A percentile compares a stretch with the other conserved stretches of the same genome.
phyloP scores from a whole-genome alignment of 192 early-diverging fungal genomes.

The Podila minutissima region DNA sequence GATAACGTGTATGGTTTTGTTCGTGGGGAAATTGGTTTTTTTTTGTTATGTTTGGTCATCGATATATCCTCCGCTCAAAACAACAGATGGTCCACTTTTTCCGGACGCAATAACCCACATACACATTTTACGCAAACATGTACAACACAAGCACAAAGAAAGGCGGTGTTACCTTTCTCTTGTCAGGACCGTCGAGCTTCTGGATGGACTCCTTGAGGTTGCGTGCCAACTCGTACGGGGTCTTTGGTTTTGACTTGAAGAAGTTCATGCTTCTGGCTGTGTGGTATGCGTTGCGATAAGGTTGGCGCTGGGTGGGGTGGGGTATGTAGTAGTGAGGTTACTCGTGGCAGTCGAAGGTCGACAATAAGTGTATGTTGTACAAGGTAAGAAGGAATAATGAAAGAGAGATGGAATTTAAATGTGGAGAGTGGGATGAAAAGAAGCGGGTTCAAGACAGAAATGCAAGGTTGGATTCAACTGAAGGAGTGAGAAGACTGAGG shows the following conservation, averaged over 20 bases:
- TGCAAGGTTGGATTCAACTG: not conserved
- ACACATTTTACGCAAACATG: too few species aligned
- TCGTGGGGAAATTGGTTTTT: too few species aligned
- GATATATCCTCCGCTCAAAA: too few species aligned
- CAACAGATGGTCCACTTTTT: too few species aligned
- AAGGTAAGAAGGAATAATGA: not conserved
- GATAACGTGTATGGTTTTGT: too few species aligned
- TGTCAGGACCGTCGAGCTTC: slow-evolving; percentile 77
- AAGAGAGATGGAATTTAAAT: not conserved
- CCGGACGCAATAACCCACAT: too few species aligned
- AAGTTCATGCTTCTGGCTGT: slow-evolving; percentile 41
- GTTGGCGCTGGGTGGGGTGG: not conserved
- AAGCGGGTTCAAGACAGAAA: not conserved
- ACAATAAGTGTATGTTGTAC: not conserved
- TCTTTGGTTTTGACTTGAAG: slow-evolving; percentile 85
- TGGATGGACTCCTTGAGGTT: slow-evolving; percentile 86
- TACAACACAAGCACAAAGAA: not conserved
- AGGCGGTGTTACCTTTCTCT: slow-evolving; percentile 66
- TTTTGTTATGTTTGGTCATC: too few species aligned
- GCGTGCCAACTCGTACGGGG: slow-evolving; percentile 90
- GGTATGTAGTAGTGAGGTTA: not conserved
- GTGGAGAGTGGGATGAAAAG: not conserved
- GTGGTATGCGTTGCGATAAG: not conserved
- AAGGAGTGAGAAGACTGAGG: not conserved
- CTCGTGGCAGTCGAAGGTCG: not conserved